Base-by-base conservation (phyloP, 208 protist genomes). In the Leishmania lainsoni region DNA sequence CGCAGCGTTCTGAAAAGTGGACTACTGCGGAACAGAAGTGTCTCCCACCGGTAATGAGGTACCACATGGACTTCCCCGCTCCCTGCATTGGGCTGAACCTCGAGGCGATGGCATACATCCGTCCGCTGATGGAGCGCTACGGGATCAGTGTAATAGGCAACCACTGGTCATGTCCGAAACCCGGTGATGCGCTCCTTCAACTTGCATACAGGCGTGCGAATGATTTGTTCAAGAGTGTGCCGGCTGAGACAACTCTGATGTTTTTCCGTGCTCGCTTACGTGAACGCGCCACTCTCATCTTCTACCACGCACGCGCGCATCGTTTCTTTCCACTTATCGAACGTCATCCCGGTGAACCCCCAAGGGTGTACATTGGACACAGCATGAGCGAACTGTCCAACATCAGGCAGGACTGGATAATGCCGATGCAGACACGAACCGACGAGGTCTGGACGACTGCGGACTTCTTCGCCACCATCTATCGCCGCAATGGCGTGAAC, bases 361-460 rank as follows among this genome's bases (percentile, higher is more conserved):
- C 52, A 0, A 69, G 0, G 35, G 35, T 85, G 3, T 80, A 48
- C 32, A 75, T 92, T 35, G 86, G 88, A 10, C 80, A 86, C 59
- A 88, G 82, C 78, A 63, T 94, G 29, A 91, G 87, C 75, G 90
- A 94, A 73, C 84, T 90, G 59, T 87, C 86, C 5, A 81, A 80
- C 77, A 83, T 92, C 35, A 68, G 72, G 5, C 1, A 26, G 0
- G 20, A 76, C 6, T 91, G 83, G 88, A 59, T 82, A 75, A 10
- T 22, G 9, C 48, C 72, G 6, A 39, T 83, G 74, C 72, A 54
- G 32, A 14, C 54, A 51, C n/a, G 58, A 6, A n/a, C 56, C 39
- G 78, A 94, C 74, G 81, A 92, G 81, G 20, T 95, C 10, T 94
- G 90, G 90, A 84, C 89, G 14, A 90, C 92, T 39, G 79, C 83